Evolutionary conservation across 345 rosid species (phyloP), one percentile per base, ranked within the genome.

Genomic region (Bruguiera gymnorhiza): DNA sequence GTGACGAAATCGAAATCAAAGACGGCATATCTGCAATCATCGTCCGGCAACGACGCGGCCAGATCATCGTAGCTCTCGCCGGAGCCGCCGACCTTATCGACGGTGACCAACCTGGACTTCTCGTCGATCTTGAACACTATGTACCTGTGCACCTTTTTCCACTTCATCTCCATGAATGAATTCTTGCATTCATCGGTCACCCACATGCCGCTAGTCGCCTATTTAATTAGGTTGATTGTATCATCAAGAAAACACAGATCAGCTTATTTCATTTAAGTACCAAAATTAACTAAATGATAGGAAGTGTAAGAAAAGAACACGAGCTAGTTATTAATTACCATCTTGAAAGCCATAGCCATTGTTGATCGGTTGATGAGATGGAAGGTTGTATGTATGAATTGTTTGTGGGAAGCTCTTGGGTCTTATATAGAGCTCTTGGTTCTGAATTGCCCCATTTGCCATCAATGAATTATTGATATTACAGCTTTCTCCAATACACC

Each of bases 261-360:
- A 56, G 60, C 31, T 24, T 2, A n/a, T 65, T 26, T 60, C 16
- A 21, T 2, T 2, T 8, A 19, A 23, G 9, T 0, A 6, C 23
- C 15, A 24, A 31, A 10, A 24, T 31, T 9, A 29, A 32, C 23
- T 6, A 0, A 26, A 29, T 5, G 4, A 8, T 18, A 1, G 0
- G 20, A 27, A 26, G 6, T 21, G 19, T 55, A 30, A 4, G 15
- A 5, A 6, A 39, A 29, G 15, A 46, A 30, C 6, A 1, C 0
- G 18, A 59, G n/a, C 20, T 18, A 10, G 0, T 15, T 11, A 9
- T 21, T 86, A 90, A 21, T 21, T 86, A 90, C 98, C 98, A 93
- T 93, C 83, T 93, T 90, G 89, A 90, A 93, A 81, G 98, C 97
- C 98, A 90, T 90, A 23, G 98, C 98, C 98, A 93, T 93, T 79